Conservation (phyloP, 176 grass and related monocot genomes). For the Hordeum marinum region DNA sequence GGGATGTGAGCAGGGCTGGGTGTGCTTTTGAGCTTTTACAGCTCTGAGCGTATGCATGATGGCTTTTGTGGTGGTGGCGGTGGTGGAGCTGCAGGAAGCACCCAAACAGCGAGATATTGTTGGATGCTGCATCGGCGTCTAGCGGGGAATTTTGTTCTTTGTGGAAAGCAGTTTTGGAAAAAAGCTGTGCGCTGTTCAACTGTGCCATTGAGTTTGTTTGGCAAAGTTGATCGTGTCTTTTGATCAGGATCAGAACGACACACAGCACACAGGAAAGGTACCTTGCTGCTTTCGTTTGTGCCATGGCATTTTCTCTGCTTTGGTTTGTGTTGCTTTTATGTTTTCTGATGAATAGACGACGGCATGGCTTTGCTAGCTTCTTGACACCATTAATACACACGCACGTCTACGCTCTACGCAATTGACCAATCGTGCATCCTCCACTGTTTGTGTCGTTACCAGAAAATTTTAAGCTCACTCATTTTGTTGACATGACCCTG, state of each 20-base stretch:
- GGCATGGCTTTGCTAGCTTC: background rate
- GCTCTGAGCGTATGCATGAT: conserved; percentile 47
- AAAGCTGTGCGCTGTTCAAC: conserved; percentile 13
- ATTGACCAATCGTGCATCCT: no score
- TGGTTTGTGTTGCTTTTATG: background rate
- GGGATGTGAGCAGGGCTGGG: background rate
- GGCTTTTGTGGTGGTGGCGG: conserved; percentile 47
- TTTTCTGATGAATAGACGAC: background rate
- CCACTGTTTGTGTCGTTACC: no score
- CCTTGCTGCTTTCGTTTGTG: background rate
- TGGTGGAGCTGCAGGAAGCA: conserved; percentile 53
- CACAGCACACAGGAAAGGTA: background rate
- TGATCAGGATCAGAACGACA: background rate
- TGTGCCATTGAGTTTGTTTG: conserved; percentile 13
- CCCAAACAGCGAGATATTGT: conserved; percentile 25
- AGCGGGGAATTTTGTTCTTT: background rate
- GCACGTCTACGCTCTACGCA: background rate
- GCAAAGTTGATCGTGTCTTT: conserved; percentile 1
- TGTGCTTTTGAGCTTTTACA: conserved; percentile 41
- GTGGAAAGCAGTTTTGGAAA: background rate
- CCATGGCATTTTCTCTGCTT: conserved; percentile 4
- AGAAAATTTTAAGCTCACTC: no score
- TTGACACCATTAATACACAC: background rate
- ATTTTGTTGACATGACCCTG: no score
- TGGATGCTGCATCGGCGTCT: conserved; percentile 40